A percentile compares a stretch with the other conserved stretches of the same genome.
These are phyloP conservation scores for Allantophomopsis lycopodina DNA, from an alignment of 2,329 filamentous ascomycete genomes.

Conservation along the genomic window DNA sequence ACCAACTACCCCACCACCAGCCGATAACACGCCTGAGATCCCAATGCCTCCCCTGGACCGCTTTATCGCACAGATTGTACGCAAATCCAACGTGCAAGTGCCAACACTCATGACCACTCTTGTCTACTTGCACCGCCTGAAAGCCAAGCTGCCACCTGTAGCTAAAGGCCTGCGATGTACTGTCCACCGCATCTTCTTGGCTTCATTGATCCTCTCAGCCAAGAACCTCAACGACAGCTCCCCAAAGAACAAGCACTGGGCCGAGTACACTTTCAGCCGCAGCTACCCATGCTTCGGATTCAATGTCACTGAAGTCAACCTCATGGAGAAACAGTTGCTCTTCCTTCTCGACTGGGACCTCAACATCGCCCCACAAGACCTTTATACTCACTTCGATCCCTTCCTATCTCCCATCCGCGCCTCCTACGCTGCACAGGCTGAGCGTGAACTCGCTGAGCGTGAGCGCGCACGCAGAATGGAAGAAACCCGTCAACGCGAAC, in stretches of 20 bases:
- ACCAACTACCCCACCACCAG: constrained; percentile 29
- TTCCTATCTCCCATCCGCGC: constrained; percentile 78
- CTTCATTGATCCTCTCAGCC: constrained; percentile 69
- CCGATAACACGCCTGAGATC: constrained; percentile 31
- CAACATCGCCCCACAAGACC: constrained; percentile 69
- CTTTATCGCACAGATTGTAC: constrained; percentile 85
- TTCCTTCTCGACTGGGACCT: constrained; percentile 93
- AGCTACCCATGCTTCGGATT: constrained; percentile 73
- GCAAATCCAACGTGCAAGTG: constrained; percentile 90
- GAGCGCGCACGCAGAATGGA: constrained; percentile 10
- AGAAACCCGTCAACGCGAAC: constrained; percentile 10
- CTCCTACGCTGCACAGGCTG: neutral
- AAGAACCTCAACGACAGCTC: constrained; percentile 99
- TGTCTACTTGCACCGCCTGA: constrained; percentile 80
- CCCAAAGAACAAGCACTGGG: constrained; percentile 99
- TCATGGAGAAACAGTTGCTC: constrained; percentile 98
- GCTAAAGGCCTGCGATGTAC: constrained; percentile 95
- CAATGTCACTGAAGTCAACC: constrained; percentile 88
- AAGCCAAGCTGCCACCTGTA: constrained; percentile 75
- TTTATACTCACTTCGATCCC: constrained; percentile 74
- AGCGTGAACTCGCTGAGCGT: constrained; percentile 23
- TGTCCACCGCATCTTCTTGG: constrained; percentile 93
- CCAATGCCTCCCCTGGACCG: constrained; percentile 68
- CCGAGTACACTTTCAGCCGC: constrained; percentile 72
- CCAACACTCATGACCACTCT: constrained; percentile 94